A percentile compares a stretch with the other conserved stretches of the same genome.
These are phyloP conservation scores for Senna siamea DNA, from an alignment of 306 rosid genomes.

Conservation along the genomic window DNA sequence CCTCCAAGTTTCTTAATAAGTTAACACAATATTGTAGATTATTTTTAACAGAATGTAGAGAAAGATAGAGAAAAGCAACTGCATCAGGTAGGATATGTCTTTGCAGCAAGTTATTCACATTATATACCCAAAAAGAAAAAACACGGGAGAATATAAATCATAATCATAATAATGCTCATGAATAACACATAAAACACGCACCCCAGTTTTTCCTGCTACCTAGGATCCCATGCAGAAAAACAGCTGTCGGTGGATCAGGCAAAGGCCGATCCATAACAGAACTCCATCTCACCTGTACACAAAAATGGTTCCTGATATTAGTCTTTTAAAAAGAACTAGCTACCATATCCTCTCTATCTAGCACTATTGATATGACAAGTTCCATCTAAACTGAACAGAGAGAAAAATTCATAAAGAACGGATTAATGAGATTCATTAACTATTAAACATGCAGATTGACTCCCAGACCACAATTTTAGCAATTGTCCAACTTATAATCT, in stretches of 20 bases:
- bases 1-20: too few species aligned
- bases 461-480: not conserved
- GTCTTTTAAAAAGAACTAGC: conserved; percentile 28
- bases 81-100: not conserved
- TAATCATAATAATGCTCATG: not conserved
- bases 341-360: conserved; percentile 1
- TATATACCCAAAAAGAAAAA: not conserved
- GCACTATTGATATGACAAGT: not conserved
- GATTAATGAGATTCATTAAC: conserved; percentile 10
- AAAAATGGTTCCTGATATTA: conserved; percentile 27
- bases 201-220: conserved; percentile 99
- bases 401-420: not conserved
- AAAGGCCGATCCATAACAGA: conserved; percentile 63
- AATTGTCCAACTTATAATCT: conserved; percentile 13
- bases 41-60: not conserved
- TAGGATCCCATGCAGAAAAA: conserved; percentile 87
- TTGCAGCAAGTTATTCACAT: conserved; percentile 20
- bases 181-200: conserved; percentile 42
- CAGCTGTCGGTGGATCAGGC: conserved; percentile 92
- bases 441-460: not conserved
- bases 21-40: not conserved
- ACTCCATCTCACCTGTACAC: conserved; percentile 85
- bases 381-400: not conserved
- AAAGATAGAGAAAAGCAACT: conserved; percentile 3
- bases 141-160: not conserved